Evolutionary conservation across 202 grass and related monocot genomes (phyloP), one percentile per base, ranked within the genome.

Genomic region (Panicum virgatum): DNA sequence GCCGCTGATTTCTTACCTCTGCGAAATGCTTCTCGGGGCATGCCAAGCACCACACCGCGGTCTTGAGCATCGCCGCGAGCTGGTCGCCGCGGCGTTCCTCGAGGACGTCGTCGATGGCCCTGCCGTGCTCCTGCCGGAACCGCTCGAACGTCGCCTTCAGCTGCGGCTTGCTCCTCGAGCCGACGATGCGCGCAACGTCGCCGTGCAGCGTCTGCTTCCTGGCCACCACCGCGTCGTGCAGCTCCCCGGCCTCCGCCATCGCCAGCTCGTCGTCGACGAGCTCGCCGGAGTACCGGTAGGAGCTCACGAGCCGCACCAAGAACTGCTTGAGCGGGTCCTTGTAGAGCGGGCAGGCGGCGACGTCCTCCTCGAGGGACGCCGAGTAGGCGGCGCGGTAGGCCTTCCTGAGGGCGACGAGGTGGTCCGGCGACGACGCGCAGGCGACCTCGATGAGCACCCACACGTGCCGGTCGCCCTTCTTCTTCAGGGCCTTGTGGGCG

Each of bases 381-480:
- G 71, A 77, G 83, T 91, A 98, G 58, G 73, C 84, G 13, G 85
- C 68, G 69, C 90, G 72, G 81, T 95, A 98, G 10, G 92, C 88
- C 89, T 93, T 95, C 84, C 92, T 93, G 76, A 98, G 90, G 82
- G 87, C 90, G 83, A 93, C 66, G 69, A 96, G 88, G 85, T 96
- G 96, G 38, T 98, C 92, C 11, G 96, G 92, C 51, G 90, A 76
- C 5, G 96, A 95, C 42, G 90, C 92, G 69, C 96, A 98, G 38
- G 96, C 87, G 42, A 98, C 89, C 82, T 96, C 96, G 76, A 95
- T 52, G 78, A 96, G 81, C 89, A 91, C 89, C 83, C 71, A 90
- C 54, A 87, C 51, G 60, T 89, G 47, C 6, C 45, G 52, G 9
- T 91, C 85, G 0, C 83, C 89, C 66, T 89, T 87, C 43, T 82